Percentiles rank a stretch among this genome's conserved stretches.
phyloP scores from a whole-genome alignment of 352 stramenopile species.

The Thraustochytrium striatum region DNA sequence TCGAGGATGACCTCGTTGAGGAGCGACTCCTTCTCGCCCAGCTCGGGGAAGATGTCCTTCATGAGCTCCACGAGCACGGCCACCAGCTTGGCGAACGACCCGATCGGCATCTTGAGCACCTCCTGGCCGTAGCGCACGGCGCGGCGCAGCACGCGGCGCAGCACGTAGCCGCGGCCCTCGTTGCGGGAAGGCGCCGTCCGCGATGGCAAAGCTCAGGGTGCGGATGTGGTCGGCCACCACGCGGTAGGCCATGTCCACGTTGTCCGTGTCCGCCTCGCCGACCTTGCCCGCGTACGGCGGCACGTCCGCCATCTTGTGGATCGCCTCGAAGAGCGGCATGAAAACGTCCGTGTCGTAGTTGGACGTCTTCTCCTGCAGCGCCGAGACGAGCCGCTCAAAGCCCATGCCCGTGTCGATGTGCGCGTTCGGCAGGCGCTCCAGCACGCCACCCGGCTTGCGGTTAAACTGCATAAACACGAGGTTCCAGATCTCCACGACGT shows the following conservation, averaged over 20 bases:
- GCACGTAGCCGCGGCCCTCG: conserved; percentile 95
- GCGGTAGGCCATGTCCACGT: conserved; percentile 82
- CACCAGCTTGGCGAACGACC: conserved; percentile 91
- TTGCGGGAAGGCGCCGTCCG: conserved; percentile 94
- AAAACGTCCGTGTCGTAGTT: conserved; percentile 99
- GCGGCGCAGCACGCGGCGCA: conserved; percentile 93
- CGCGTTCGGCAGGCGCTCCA: conserved; percentile 84
- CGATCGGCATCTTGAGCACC: conserved; percentile 86
- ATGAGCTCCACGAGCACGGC: conserved; percentile 83
- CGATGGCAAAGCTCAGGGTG: conserved; percentile 94
- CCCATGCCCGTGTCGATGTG: conserved; percentile 99
- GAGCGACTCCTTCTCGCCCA: conserved; percentile 79
- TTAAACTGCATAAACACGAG: conserved; percentile 99
- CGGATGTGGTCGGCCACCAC: conserved; percentile 97
- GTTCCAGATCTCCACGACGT: conserved; percentile 99
- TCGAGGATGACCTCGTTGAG: conserved; percentile 91
- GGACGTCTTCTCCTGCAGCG: conserved; percentile 82
- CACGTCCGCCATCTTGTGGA: conserved; percentile 73
- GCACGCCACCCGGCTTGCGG: conserved; percentile 76
- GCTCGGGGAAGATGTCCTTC: conserved; percentile 89
- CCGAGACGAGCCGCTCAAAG: conserved; percentile 87
- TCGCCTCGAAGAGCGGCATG: conserved; percentile 85
- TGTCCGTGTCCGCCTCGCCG: conserved; percentile 77
- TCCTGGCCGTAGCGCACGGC: conserved; percentile 96
- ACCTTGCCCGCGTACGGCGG: conserved; percentile 70